phyloP scores from a whole-genome alignment of 2,329 filamentous ascomycete species.

The Corinectria fuckeliana region DNA sequence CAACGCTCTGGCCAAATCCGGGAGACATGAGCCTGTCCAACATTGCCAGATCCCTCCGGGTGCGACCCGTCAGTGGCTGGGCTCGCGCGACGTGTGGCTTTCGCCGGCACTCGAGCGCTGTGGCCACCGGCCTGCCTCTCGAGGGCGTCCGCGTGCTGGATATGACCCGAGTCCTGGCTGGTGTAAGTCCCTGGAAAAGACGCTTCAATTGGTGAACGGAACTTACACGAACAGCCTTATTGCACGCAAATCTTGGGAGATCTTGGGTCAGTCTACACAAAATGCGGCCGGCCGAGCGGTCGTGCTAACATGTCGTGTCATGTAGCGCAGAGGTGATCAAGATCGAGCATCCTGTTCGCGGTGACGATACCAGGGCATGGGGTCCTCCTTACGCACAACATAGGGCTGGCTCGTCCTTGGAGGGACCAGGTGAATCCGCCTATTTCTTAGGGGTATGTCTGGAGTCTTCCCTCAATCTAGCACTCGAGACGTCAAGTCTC shows the following conservation, averaged over 20 bases:
- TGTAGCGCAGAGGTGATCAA: constrained; percentile 93
- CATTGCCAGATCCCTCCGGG: constrained; percentile 27
- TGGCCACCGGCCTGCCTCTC: constrained; percentile 63
- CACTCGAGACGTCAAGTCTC: constrained; percentile 17
- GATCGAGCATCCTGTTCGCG: constrained; percentile 88
- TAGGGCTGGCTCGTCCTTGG: constrained; percentile 59
- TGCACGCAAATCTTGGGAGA: constrained; percentile 97
- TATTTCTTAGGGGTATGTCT: constrained; percentile 85
- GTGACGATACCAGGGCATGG: constrained; percentile 96
- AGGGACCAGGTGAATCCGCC: constrained; percentile 87
- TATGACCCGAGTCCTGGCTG: constrained; percentile 95
- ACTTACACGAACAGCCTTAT: constrained; percentile 71
- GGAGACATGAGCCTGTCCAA: constrained; percentile 27
- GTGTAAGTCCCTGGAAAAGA: constrained; percentile 65
- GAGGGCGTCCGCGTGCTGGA: constrained; percentile 89
- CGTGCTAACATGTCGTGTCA: constrained; percentile 20
- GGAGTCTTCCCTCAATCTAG: background rate
- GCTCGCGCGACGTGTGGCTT: constrained; percentile 17
- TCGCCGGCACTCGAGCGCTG: constrained; percentile 41
- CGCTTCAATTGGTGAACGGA: constrained; percentile 4
- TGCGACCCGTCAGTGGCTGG: constrained; percentile 27
- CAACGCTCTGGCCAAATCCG: constrained; percentile 3
- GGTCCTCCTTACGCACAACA: constrained; percentile 92
- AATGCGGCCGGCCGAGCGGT: constrained; percentile 2
- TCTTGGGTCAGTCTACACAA: constrained; percentile 72